Base-by-base conservation (phyloP, 306 rosid genomes). In the Citrullus amarus region DNA sequence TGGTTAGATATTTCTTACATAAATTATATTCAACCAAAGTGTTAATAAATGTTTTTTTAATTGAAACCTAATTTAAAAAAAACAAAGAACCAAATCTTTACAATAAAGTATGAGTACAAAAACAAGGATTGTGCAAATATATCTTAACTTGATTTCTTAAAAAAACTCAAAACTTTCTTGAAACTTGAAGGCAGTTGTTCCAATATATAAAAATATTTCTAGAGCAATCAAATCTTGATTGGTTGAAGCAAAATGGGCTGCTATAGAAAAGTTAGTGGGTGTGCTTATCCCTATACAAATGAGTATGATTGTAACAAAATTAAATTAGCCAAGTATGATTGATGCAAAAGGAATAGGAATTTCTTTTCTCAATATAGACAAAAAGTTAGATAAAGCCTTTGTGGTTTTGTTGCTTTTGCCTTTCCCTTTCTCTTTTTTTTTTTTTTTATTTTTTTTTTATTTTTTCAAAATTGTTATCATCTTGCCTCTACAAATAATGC, bases 371-470 rank as follows among this genome's bases (percentile, higher is more conserved):
- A 44, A 70, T 70, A 46, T 46, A 70, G 57, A 70, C 56, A 70
- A 67, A 67, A 70, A 70, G 57, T 70, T 70, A 41, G 76, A 70
- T 70, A 71, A 71, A 48, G 76, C 25, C 18, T 46, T 48, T 71
- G 39, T 46, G 57, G 76, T 25, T 71, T 70, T 70, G 36, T 44
- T 43, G 38, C 56, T 70, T 70, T 70, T 46, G 38, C 76, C 38
- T 70, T 70, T 44, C 32, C 76, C 36, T 44, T 44, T 44, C n/a
- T 44, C 8, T 44, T 44, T n/a, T 41, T 39, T 18, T 11, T 15
- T 38, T 41, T 5, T 10, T 20, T 44, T 22, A 13, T 8, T 1
- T 13, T 61, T 8, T 38, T 17, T 8, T 22, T 32, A 39, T 22
- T 12, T 12, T 22, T 48, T 28, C 44, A 51, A 73, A 51, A 50